Conservation (phyloP, 768 basidiomycete species). For the Panaeolus cyanescens region DNA sequence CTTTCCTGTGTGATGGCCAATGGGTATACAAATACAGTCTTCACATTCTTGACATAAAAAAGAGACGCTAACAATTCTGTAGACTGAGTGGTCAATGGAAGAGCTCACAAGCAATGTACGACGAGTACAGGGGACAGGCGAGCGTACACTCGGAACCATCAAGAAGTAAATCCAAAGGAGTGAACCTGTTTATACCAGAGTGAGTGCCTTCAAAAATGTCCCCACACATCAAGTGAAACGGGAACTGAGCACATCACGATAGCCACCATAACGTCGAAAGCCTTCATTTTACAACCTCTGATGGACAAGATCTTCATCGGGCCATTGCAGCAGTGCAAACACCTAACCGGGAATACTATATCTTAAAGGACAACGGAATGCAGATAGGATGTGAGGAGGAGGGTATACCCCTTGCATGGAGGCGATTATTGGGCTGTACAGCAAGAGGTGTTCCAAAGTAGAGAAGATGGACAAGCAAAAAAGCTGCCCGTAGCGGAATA, state of each 20-base stretch:
- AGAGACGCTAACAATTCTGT: constrained; percentile 2
- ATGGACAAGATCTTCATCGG: constrained; percentile 49
- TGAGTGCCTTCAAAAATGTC: constrained; percentile 30
- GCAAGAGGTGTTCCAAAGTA: not conserved
- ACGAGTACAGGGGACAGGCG: constrained; percentile 60
- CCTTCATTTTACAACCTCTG: constrained; percentile 57
- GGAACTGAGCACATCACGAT: not conserved
- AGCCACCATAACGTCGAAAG: constrained; percentile 82
- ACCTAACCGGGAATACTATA: constrained; percentile 63
- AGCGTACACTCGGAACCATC: constrained; percentile 7
- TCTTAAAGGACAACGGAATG: constrained; percentile 77
- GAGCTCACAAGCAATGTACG: constrained; percentile 70
- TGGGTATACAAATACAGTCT: constrained; percentile 42
- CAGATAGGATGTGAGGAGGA: constrained; percentile 78
- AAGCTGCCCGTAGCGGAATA: not conserved
- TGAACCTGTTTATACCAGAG: constrained; percentile 70
- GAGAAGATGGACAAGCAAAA: not conserved
- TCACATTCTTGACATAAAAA: constrained; percentile 1
- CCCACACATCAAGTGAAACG: not conserved
- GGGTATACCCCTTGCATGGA: constrained; percentile 66
- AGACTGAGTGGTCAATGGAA: constrained; percentile 74
- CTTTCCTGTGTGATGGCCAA: constrained; percentile 74
- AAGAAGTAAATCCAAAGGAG: constrained; percentile 19
- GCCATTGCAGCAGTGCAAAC: constrained; percentile 76
- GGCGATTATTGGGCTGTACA: constrained; percentile 43